Evolutionary conservation across 345 rosid genomes (phyloP).

Genomic region (Eucalyptus fibrosa): DNA sequence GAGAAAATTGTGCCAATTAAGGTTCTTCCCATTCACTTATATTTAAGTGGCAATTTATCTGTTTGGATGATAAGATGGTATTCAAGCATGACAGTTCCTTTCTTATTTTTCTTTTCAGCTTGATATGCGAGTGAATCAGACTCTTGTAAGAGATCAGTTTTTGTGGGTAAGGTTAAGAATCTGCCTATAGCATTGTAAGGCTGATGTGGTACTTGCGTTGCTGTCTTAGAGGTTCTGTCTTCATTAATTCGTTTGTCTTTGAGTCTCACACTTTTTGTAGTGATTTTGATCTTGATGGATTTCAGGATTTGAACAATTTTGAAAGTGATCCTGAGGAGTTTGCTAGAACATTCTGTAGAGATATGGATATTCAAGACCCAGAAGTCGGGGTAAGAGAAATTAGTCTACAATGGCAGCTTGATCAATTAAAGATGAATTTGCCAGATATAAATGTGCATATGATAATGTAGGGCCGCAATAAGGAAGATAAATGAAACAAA

Average conservation of each 20-base stretch:
- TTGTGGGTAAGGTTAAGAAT: conserved; percentile 53
- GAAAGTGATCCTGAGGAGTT: conserved; percentile 95
- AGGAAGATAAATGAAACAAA: background rate
- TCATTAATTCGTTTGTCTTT: background rate
- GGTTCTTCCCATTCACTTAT: conserved; percentile 19
- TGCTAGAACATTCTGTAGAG: conserved; percentile 76
- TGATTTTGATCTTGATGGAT: background rate
- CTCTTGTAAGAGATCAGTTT: conserved; percentile 84
- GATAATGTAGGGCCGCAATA: background rate
- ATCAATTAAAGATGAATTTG: too few species aligned
- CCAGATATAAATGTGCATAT: background rate
- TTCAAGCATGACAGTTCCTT: background rate
- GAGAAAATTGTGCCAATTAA: conserved; percentile 93
- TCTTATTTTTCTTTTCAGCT: conserved; percentile 41
- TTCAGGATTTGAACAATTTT: conserved; percentile 83
- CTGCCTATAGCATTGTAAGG: background rate
- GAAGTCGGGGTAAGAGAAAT: conserved; percentile 75
- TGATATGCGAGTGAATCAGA: conserved; percentile 89
- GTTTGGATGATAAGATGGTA: background rate
- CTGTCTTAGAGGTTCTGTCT: background rate
- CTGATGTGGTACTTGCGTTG: background rate
- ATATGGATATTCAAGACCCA: conserved; percentile 80
- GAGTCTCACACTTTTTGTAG: background rate
- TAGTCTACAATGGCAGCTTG: background rate
- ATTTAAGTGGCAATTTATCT: background rate